Evolutionary conservation across 495 filamentous ascomycete genomes (phyloP), one percentile per base, ranked within the genome.

Genomic region (Hamigera avellanea): DNA sequence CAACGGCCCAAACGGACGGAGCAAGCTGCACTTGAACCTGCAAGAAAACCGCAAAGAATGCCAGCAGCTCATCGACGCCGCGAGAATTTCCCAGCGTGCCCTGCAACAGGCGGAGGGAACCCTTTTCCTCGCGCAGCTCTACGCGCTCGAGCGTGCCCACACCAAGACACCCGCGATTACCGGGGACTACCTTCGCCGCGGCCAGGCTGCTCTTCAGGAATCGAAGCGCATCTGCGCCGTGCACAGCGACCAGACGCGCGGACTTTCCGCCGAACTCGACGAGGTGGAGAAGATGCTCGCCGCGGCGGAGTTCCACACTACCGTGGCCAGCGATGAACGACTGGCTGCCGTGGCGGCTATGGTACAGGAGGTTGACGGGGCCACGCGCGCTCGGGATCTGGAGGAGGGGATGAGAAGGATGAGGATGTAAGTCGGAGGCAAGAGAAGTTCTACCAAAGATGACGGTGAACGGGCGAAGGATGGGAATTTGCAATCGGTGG

Each of bases 331-430:
- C 35, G 55, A 58, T 17, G 64, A 73, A 41, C 59, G 62, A 19
- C 49, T 56, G 16, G 61, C 58, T 28, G 54, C 77, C 8, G 62
- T 72, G 13, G 26, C 46, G 1, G 72, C 67, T 4, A 78, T 78
- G 73, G 39, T 59, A 4, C 39, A 33, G 0, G 65, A 67, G 25
- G n/a, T n/a, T n/a, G n/a, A n/a, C n/a, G n/a, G n/a, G n/a, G n/a
- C n/a, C n/a, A n/a, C n/a, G n/a, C n/a, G n/a, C n/a, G n/a, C n/a
- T n/a, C n/a, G n/a, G n/a, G n/a, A n/a, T n/a, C n/a, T n/a, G n/a
- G n/a, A n/a, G n/a, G n/a, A n/a, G n/a, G n/a, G n/a, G n/a, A n/a
- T n/a, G n/a, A n/a, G n/a, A n/a, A n/a, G n/a, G n/a, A n/a, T n/a
- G n/a, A n/a, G n/a, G n/a, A n/a, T n/a, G n/a, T n/a, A n/a, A n/a